Evolutionary conservation across 2,329 filamentous ascomycete species (phyloP).

Genomic region (Sclerotinia nivalis): DNA sequence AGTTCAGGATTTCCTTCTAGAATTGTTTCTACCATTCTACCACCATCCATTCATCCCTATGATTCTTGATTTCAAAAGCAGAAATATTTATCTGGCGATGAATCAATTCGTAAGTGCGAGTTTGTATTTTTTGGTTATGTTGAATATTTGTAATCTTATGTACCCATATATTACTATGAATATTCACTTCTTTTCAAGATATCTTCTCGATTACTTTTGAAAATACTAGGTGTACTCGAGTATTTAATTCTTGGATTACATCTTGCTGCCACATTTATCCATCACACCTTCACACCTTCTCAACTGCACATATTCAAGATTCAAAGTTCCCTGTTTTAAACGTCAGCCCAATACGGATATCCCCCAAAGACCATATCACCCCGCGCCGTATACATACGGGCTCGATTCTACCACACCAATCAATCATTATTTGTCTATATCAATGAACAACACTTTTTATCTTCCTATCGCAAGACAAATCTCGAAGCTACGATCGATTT

Average conservation of each 20-base stretch:
- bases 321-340: background rate
- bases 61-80: background rate
- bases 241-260: background rate
- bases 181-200: background rate
- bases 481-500: background rate
- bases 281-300: background rate
- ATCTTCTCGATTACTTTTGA: background rate
- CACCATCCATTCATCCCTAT: background rate
- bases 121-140: background rate
- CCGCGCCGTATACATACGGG: background rate
- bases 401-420: constrained; percentile 11
- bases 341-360: background rate
- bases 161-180: background rate
- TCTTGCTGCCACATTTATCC: background rate
- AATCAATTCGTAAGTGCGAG: constrained; percentile 3
- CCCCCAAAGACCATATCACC: background rate
- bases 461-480: background rate
- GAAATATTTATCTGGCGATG: background rate
- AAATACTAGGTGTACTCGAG: too few species aligned
- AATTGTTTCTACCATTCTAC: background rate
- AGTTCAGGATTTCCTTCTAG: background rate
- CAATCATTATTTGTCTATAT: background rate
- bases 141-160: background rate
- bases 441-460: background rate
- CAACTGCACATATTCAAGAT: background rate